Conservation (phyloP, 148 eudicot genomes). For the Vaccinium macrocarpon region DNA sequence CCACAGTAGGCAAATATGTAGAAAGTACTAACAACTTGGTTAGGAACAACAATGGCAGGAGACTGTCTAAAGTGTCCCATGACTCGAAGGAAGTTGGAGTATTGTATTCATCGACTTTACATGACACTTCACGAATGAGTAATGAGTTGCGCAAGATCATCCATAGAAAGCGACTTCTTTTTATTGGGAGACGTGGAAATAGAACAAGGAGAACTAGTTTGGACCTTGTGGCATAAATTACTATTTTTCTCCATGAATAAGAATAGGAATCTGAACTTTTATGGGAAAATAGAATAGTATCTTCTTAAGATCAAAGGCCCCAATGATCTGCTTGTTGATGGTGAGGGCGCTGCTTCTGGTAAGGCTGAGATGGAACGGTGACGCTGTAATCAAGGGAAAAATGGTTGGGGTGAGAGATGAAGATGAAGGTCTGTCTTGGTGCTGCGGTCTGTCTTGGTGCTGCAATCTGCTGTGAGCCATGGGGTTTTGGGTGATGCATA, state of each 20-base stretch:
- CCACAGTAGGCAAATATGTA: neutral
- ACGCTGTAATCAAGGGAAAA: no score
- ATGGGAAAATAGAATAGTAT: neutral
- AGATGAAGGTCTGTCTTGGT: no score
- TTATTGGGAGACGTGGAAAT: neutral
- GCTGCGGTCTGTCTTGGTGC: no score
- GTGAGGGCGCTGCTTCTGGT: neutral
- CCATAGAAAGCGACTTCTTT: neutral
- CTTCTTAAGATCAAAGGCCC: neutral
- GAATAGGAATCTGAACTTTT: neutral
- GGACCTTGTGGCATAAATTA: neutral
- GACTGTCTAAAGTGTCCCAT: neutral
- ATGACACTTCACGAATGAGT: neutral
- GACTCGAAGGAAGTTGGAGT: neutral
- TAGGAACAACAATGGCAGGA: neutral
- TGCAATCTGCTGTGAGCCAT: no score
- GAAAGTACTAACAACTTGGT: neutral
- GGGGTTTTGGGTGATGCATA: no score
- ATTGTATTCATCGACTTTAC: no score
- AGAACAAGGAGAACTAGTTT: neutral
- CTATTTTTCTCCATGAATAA: neutral
- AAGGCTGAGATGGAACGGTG: neutral
- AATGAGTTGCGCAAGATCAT: neutral
- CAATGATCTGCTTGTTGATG: neutral
- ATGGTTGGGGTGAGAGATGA: no score